phyloP scores from a whole-genome alignment of 495 filamentous ascomycete species.

The Chaetomidium leptoderma region DNA sequence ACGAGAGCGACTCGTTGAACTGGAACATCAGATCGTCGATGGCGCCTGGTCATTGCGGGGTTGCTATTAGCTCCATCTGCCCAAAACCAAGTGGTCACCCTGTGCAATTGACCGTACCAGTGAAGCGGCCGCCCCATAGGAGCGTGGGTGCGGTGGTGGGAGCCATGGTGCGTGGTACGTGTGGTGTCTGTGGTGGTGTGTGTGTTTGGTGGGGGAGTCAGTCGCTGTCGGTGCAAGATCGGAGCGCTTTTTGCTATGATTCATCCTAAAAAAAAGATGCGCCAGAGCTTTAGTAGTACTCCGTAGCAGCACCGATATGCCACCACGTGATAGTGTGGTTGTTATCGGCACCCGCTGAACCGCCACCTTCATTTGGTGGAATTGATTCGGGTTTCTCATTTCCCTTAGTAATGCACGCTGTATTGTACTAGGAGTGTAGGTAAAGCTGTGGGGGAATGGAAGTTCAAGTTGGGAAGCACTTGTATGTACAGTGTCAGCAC shows the following conservation, averaged over 20 bases:
- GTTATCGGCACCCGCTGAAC: neutral
- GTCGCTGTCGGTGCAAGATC: neutral
- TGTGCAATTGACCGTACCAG: slow-evolving; percentile 47
- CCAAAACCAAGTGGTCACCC: slow-evolving; percentile 2
- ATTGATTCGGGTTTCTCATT: too few relatives aligned
- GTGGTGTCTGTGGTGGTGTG: neutral
- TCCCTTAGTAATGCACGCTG: too few relatives aligned
- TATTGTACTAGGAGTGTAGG: too few relatives aligned
- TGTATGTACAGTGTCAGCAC: too few relatives aligned
- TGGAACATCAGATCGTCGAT: slow-evolving; percentile 84
- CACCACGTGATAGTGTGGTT: neutral
- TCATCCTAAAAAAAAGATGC: slow-evolving; percentile 5
- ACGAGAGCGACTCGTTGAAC: slow-evolving; percentile 84
- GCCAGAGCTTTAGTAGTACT: neutral
- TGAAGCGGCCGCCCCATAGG: slow-evolving; percentile 82
- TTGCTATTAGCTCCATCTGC: slow-evolving; percentile 15
- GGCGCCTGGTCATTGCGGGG: slow-evolving; percentile 48
- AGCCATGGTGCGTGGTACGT: slow-evolving; percentile 21
- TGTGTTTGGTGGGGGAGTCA: neutral
- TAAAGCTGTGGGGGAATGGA: too few relatives aligned
- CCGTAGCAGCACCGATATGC: too few relatives aligned
- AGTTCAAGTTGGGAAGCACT: too few relatives aligned
- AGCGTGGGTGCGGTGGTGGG: slow-evolving; percentile 14
- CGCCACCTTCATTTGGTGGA: too few relatives aligned
- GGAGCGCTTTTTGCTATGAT: neutral